Evolutionary conservation across 768 basidiomycete genomes (phyloP).

Genomic region (Hericium rajendrae): DNA sequence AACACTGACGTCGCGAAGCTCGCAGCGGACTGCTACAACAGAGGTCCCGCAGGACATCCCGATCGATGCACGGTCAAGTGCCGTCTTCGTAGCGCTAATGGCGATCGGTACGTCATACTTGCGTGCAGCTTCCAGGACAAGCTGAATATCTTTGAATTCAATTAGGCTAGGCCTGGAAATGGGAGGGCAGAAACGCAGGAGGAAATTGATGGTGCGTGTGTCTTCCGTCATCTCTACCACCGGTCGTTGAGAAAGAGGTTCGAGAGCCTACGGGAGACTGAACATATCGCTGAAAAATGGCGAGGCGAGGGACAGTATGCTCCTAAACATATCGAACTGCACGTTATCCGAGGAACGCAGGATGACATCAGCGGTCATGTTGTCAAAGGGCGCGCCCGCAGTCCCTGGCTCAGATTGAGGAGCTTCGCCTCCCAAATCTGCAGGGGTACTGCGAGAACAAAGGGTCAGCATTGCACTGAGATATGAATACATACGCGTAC

Average conservation of each 20-base stretch:
- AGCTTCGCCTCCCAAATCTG: no score
- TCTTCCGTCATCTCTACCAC: not conserved
- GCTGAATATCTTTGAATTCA: not conserved
- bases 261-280: not conserved
- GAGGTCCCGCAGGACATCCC: slow-evolving; percentile 8
- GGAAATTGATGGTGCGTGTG: slow-evolving; percentile 2
- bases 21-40: not conserved
- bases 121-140: slow-evolving; percentile 2
- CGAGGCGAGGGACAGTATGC: not conserved
- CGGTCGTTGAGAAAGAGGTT: no score
- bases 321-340: not conserved
- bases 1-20: not conserved
- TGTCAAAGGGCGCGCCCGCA: no score
- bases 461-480: no score
- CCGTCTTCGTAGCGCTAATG: not conserved
- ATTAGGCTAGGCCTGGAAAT: not conserved
- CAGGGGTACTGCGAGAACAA: no score
- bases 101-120: slow-evolving; percentile 6
- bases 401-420: no score
- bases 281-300: not conserved
- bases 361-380: no score
- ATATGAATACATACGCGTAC: no score
- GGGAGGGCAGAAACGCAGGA: slow-evolving; percentile 7
- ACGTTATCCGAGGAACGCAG: not conserved
- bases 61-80: not conserved